Evolutionary conservation across 495 filamentous ascomycete genomes (phyloP).

Genomic region (Aeminium ludgeri): DNA sequence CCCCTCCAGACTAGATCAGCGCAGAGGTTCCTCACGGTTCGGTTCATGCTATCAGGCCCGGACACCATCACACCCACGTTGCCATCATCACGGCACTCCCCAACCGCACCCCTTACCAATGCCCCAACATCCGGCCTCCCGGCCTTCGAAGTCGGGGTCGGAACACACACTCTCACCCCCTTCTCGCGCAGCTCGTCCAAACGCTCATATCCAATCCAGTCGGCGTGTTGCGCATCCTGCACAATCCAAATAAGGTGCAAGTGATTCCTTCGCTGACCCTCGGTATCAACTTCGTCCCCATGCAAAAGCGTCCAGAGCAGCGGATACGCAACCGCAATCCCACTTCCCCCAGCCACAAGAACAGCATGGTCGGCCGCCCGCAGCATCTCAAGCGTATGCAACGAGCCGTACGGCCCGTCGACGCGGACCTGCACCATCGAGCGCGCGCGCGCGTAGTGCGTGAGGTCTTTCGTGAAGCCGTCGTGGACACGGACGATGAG

Average conservation of each 20-base stretch:
- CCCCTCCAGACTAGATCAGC: conserved; percentile 26
- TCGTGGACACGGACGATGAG: conserved; percentile 40
- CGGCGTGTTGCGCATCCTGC: conserved; percentile 31
- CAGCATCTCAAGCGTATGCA: conserved; percentile 28
- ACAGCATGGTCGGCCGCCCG: conserved; percentile 29
- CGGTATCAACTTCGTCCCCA: conserved; percentile 1
- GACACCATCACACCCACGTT: conserved; percentile 33
- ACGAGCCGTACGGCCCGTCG: conserved; percentile 45
- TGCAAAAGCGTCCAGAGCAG: conserved; percentile 27
- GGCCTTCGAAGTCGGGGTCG: conserved; percentile 33
- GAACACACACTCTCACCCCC: conserved; percentile 34
- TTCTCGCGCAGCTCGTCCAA: conserved; percentile 28
- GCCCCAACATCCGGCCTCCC: conserved; percentile 34
- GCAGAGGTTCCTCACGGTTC: conserved; percentile 35
- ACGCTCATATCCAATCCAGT: conserved; percentile 34
- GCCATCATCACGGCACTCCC: conserved; percentile 23
- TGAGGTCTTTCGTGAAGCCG: conserved; percentile 39
- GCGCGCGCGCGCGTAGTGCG: conserved; percentile 30
- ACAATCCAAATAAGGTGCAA: conserved; percentile 44
- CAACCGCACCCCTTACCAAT: conserved; percentile 24
- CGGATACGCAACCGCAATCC: conserved; percentile 43
- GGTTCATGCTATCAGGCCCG: conserved; percentile 38
- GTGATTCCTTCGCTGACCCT: conserved; percentile 21
- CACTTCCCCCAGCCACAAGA: conserved; percentile 44
- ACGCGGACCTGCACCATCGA: conserved; percentile 23